These are phyloP conservation scores for Miscanthus sacchariflorus DNA, from an alignment of 202 grass and related monocot species.

Conservation along the genomic window DNA sequence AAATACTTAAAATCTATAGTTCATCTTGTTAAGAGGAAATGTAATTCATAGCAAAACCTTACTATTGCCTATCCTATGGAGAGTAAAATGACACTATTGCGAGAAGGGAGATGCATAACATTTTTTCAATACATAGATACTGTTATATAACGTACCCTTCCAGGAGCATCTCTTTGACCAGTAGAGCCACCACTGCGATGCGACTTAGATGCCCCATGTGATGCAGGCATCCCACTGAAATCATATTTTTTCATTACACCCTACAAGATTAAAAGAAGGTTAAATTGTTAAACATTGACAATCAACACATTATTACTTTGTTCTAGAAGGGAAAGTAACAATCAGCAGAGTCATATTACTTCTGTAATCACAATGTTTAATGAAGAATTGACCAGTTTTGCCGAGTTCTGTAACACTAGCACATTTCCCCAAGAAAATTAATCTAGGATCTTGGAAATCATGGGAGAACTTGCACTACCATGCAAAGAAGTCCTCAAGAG, in stretches of 20 bases:
- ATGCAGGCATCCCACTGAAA: constrained; percentile 79
- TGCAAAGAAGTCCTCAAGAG: background rate
- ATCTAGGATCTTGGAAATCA: constrained; percentile 15
- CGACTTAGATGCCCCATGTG: constrained; percentile 95
- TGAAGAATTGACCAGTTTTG: background rate
- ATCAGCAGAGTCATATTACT: constrained; percentile 11
- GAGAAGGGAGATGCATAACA: constrained; percentile 23
- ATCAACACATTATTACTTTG: background rate
- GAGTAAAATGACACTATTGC: constrained; percentile 18
- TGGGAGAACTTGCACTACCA: background rate
- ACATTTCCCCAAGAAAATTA: constrained; percentile 29
- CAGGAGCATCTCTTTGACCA: constrained; percentile 96
- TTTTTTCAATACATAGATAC: constrained; percentile 33
- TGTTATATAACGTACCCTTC: constrained; percentile 73
- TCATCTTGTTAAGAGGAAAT: background rate
- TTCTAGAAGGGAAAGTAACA: constrained; percentile 13
- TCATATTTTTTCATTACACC: constrained; percentile 97
- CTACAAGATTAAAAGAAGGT: constrained; percentile 56
- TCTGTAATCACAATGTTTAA: background rate
- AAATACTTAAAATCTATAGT: constrained; percentile 35
- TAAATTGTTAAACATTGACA: constrained; percentile 25
- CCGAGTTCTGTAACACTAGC: background rate
- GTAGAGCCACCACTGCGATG: constrained; percentile 98
- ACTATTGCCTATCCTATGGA: constrained; percentile 3
- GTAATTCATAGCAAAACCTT: constrained; percentile 19